Percentiles rank a stretch among this genome's conserved stretches.
Conservation (phyloP, 208 protist species). For the Trypanosoma brucei region DNA sequence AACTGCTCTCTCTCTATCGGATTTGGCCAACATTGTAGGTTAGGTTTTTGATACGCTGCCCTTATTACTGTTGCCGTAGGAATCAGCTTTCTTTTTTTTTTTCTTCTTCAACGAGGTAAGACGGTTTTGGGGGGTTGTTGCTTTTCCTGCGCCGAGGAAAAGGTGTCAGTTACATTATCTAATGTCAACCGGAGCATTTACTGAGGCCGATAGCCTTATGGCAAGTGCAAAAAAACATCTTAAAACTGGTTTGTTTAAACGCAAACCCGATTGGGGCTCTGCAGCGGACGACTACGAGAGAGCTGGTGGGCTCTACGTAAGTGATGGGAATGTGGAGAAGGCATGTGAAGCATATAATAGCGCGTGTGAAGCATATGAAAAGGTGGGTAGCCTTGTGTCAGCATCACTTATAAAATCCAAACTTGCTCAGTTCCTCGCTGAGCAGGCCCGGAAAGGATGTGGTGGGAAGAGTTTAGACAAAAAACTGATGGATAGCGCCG, state of each 20-base stretch:
- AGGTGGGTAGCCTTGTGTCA: conserved; percentile 41
- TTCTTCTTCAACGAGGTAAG: no score
- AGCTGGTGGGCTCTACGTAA: conserved; percentile 64
- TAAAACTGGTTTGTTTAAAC: conserved; percentile 45
- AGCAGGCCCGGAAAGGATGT: conserved; percentile 9
- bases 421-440: conserved; percentile 30
- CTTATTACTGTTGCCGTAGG: no score
- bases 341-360: conserved; percentile 36
- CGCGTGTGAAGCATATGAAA: conserved; percentile 39
- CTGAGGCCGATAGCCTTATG: conserved; percentile 58
- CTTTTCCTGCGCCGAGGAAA: not conserved
- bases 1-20: no score
- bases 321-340: conserved; percentile 31
- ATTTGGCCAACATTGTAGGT: no score
- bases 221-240: conserved; percentile 44
- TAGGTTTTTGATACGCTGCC: no score
- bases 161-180: not conserved
- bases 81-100: no score
- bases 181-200: not conserved
- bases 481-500: conserved; percentile 8
- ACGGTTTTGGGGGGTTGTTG: no score
- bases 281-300: conserved; percentile 68
- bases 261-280: conserved; percentile 48
- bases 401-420: conserved; percentile 47
- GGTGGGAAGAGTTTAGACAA: not conserved